Conservation (phyloP, 208 protist species). For the Wallacemonas sp. region DNA sequence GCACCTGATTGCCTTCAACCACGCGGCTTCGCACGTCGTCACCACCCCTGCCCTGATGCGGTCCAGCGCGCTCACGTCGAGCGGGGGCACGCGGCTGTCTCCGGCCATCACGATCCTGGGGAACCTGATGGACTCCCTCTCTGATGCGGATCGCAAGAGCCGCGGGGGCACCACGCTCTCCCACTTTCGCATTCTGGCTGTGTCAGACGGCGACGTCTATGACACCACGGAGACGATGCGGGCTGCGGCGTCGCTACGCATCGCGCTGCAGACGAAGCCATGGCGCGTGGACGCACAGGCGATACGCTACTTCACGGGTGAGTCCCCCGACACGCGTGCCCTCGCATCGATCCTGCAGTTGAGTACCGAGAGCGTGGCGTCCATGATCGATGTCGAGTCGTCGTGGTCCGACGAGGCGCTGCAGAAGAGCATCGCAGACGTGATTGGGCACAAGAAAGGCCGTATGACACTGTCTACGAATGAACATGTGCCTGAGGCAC, state of each 20-base stretch:
- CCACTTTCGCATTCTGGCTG: not conserved
- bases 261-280: not conserved
- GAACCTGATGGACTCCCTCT: not conserved
- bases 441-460: too few species aligned
- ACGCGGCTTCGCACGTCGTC: not conserved
- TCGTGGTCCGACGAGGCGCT: too few species aligned
- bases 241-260: not conserved
- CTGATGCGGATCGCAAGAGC: not conserved
- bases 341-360: not conserved
- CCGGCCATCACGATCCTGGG: not conserved
- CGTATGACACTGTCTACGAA: too few species aligned
- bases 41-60: not conserved
- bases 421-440: too few species aligned
- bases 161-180: not conserved
- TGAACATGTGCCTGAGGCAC: not conserved
- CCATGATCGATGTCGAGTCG: not conserved
- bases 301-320: not conserved
- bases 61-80: not conserved
- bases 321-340: not conserved
- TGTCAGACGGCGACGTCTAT: not conserved
- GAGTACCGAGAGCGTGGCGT: slow-evolving; percentile 1
- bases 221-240: not conserved
- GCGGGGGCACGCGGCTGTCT: not conserved
- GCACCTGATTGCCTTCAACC: slow-evolving; percentile 1
- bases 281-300: slow-evolving; percentile 7